Evolutionary conservation across 129 eudicot genomes (phyloP), one percentile per base, ranked within the genome.

Genomic region (Heracleum sosnowskyi): DNA sequence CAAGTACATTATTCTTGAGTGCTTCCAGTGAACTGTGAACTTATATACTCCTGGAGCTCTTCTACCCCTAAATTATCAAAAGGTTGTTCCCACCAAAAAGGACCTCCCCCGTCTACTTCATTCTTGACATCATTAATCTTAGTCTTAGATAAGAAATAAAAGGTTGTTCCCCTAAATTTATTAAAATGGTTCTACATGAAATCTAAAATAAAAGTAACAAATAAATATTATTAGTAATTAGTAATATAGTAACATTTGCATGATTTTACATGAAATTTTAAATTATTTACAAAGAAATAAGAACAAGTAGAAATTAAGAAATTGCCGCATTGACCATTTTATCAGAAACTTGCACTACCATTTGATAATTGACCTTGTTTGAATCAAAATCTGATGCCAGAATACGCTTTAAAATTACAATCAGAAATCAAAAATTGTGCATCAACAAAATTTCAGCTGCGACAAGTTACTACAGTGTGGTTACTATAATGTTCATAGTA

Each of bases 21-120:
- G 7, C 36, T 45, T 44, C 77, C 40, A 44, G n/a, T 15, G 40
- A 31, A 4, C 2, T 3, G n/a, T 15, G 40, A 31, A 4, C 2
- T 3, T 29, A 45, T 74, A 45, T 44, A 28, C 37, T 42, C 15
- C 36, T 44, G n/a, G 28, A 73, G 77, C 18, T 73, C 77, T 18
- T 44, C 77, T n/a, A 42, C 6, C 60, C 60, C 77, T 4, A 44
- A 24, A 4, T 26, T 37, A 17, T 73, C 60, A 5, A 41, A 18
- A 42, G 77, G 33, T 29, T 26, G n/a, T 41, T 73, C 60, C 77
- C 77, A 73, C 77, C 77, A 44, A 73, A 16, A 18, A 8, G 15
- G 11, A 36, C 44, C 31, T 4, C 36, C 42, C 36, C 34, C 39
- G 0, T 37, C 40, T 7, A 26, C 34, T 4, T 34, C 1, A 16